Conservation (phyloP, 2,329 filamentous ascomycete species). For the Xylariaceae sp. region DNA sequence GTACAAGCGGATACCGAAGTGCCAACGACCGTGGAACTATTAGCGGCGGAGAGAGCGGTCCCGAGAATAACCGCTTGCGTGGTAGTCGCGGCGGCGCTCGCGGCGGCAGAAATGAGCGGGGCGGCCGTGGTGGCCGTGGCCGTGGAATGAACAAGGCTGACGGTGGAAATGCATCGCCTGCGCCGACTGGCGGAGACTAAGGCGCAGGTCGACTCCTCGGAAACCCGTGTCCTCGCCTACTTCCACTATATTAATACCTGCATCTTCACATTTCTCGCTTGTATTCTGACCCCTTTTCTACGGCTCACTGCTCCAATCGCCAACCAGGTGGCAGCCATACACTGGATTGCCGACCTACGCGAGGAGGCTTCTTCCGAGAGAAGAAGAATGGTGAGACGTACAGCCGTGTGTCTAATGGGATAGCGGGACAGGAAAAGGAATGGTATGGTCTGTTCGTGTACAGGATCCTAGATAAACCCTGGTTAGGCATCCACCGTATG, state of each 20-base stretch:
- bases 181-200: conserved; percentile 45
- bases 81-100: conserved; percentile 52
- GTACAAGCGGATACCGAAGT: conserved; percentile 73
- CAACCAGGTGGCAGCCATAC: conserved; percentile 21
- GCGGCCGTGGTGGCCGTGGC: conserved; percentile 48
- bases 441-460: conserved; percentile 14
- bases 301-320: conserved; percentile 19
- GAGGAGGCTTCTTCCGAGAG: conserved; percentile 15
- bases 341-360: conserved; percentile 24
- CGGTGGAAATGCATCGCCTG: conserved; percentile 49
- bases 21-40: conserved; percentile 61
- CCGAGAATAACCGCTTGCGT: conserved; percentile 51
- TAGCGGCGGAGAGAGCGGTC: conserved; percentile 67
- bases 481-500: conserved; percentile 8
- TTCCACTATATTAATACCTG: conserved; percentile 25
- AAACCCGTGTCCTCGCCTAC: conserved; percentile 11
- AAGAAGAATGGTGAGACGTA: conserved; percentile 11
- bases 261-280: conserved; percentile 21
- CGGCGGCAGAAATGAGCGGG: conserved; percentile 52
- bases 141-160: conserved; percentile 49
- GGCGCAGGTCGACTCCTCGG: conserved; percentile 16
- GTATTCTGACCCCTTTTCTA: conserved; percentile 23
- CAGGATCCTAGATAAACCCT: conserved; percentile 16
- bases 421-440: conserved; percentile 11
- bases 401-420: conserved; percentile 14